phyloP scores from a whole-genome alignment of 2,329 filamentous ascomycete genomes.

The Paraphoma chrysanthemicola region DNA sequence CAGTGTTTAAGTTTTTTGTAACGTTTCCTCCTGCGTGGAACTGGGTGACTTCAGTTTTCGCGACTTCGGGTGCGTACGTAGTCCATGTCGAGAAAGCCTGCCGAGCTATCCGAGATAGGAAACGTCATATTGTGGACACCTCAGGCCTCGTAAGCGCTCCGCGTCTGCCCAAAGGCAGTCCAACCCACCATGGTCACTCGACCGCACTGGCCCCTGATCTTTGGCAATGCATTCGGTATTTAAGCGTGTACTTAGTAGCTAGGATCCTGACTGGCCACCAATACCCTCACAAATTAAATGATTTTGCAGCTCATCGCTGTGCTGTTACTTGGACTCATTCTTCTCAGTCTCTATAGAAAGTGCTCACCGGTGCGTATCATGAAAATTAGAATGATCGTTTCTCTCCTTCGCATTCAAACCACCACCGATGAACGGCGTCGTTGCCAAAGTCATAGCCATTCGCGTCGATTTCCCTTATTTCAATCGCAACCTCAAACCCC shows the following conservation, averaged over 20 bases:
- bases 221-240: too few species aligned
- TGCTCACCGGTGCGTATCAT: not conserved
- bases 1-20: not conserved
- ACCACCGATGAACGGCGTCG: not conserved
- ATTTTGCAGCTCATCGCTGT: too few species aligned
- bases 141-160: slow-evolving; percentile 15
- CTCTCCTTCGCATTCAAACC: not conserved
- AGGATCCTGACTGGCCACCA: too few species aligned
- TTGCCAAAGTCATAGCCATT: not conserved
- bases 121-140: not conserved
- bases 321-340: too few species aligned
- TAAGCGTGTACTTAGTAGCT: too few species aligned
- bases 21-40: not conserved
- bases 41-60: not conserved
- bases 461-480: not conserved
- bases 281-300: too few species aligned
- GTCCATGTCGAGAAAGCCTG: slow-evolving; percentile 6
- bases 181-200: too few species aligned
- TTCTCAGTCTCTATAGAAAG: too few species aligned
- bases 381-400: not conserved
- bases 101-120: slow-evolving; percentile 6
- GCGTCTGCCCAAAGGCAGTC: not conserved
- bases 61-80: not conserved
- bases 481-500: not conserved
- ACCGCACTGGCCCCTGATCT: too few species aligned